phyloP scores from a whole-genome alignment of 2,329 filamentous ascomycete genomes.

The Fusarium keratoplasticum region DNA sequence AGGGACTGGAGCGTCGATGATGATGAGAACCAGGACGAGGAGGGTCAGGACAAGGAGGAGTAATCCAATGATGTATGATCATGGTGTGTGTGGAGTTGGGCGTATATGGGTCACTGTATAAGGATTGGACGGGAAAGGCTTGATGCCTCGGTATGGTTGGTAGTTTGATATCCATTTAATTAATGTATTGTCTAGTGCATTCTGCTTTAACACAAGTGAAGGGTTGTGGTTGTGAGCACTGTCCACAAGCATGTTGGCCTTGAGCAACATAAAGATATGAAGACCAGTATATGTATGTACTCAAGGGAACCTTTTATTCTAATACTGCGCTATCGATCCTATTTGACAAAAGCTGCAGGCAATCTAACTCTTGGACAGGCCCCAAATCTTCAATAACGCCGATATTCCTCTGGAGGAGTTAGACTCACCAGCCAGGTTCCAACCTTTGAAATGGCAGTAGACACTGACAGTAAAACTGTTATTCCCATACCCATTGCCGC shows the following conservation, averaged over 20 bases:
- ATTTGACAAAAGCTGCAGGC: background rate
- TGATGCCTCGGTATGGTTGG: slow-evolving; percentile 7
- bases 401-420: background rate
- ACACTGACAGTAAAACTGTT: background rate
- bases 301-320: background rate
- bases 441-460: background rate
- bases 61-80: slow-evolving; percentile 34
- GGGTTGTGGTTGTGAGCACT: background rate
- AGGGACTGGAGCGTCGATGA: slow-evolving; percentile 72
- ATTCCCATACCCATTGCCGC: background rate
- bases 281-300: background rate
- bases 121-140: slow-evolving; percentile 15
- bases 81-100: background rate
- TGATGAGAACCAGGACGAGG: slow-evolving; percentile 59
- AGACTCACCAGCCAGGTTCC: background rate
- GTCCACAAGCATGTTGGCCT: background rate
- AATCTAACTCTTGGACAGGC: background rate
- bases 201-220: background rate
- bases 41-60: slow-evolving; percentile 48
- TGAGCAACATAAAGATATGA: background rate
- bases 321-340: background rate
- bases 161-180: slow-evolving; percentile 27
- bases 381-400: background rate
- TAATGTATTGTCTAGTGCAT: slow-evolving; percentile 30
- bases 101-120: background rate